phyloP scores from a whole-genome alignment of 208 protist genomes.

The Tritrichomonas musculus region DNA sequence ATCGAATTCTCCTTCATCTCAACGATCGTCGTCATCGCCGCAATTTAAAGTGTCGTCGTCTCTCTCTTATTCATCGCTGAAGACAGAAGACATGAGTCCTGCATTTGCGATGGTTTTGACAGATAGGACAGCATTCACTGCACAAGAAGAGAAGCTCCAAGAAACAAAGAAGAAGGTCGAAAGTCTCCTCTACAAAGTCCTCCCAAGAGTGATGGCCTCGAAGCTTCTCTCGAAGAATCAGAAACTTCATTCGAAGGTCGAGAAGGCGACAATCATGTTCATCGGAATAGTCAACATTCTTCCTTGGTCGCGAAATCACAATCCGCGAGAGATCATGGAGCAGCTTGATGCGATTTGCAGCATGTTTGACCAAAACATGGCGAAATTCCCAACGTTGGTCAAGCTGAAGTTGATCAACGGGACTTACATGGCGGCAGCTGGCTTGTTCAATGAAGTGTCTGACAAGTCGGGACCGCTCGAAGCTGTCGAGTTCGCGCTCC shows the following conservation, averaged over 20 bases:
- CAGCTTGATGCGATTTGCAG: not conserved
- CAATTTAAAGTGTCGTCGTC: too few species aligned
- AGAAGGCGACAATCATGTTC: not conserved
- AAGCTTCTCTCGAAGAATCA: not conserved
- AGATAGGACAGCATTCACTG: too few species aligned
- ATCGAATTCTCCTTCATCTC: too few species aligned
- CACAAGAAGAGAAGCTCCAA: not conserved
- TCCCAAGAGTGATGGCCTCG: not conserved
- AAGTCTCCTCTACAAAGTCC: not conserved
- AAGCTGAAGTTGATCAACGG: not conserved
- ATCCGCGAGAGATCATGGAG: not conserved
- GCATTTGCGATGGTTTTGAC: too few species aligned
- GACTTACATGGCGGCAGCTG: conserved; percentile 12
- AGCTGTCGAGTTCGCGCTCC: not conserved
- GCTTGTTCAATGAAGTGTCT: not conserved
- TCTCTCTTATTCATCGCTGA: too few species aligned
- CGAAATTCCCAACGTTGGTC: not conserved
- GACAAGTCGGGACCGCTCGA: not conserved
- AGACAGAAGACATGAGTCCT: too few species aligned
- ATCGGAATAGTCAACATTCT: not conserved
- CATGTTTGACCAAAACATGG: not conserved
- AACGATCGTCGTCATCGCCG: too few species aligned
- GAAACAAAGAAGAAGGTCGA: not conserved
- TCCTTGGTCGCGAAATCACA: not conserved
- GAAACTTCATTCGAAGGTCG: not conserved